Base-by-base conservation (phyloP, 1,284 basidiomycete species). In the Flammula alnicola region DNA sequence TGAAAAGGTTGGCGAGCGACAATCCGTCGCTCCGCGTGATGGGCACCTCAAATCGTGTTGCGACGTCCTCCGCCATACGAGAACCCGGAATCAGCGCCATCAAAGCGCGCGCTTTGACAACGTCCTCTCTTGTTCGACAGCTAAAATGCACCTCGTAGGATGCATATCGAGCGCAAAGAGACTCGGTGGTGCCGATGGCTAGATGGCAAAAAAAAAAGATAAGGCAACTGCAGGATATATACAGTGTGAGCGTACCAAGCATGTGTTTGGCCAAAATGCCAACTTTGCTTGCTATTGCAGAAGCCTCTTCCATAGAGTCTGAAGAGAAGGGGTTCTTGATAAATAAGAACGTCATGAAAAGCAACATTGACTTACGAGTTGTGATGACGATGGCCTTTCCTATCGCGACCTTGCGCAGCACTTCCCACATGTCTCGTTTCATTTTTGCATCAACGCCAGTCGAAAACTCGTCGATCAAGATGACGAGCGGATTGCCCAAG, bases 241-340 rank as follows among this genome's bases (percentile, higher is more conserved):
- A 26, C 9, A 39, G 14, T 19, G 8, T n/a, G n/a, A n/a, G n/a
- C n/a, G n/a, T 35, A 58, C 56, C 84, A 3, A 91, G 74, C 73
- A 91, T 75, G 46, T 74, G 78, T 52, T 80, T 81, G 3, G 87
- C 83, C 17, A 91, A 66, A 51, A 90, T 88, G 3, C 86, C 86
- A 23, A 90, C 88, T 60, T 83, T 82, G 56, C 76, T 84, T 0
- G 88, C 85, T 2, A 91, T 73, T 1, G 87, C 86, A 5, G 88
- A 87, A 0, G 88, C 89, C 65, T 92, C 89, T 66, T 91, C 89
- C 88, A 91, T 91, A 0, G 86, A 88, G 65, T 91, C 89, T 81
- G 66, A 25, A 31, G 17, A 20, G n/a, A 20, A 31, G 2, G 17
- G n/a, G 23, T 33, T 11, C 33, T 17, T n/a, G 53, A 40, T 31